Base-by-base conservation (phyloP, 495 filamentous ascomycete species). In the Aspergillus diversus region DNA sequence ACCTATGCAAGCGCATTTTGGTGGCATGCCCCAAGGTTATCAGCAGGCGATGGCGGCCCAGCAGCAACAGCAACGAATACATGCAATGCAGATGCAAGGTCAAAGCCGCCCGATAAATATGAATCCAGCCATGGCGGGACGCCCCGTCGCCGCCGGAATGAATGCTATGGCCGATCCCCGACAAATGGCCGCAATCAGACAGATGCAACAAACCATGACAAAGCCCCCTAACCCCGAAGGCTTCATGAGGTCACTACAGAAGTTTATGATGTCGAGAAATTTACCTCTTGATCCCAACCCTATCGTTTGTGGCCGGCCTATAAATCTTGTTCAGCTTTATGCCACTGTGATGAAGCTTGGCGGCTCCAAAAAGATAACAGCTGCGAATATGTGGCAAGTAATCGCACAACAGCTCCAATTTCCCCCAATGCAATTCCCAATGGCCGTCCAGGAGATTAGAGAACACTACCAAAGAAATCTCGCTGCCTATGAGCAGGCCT, bases 311-410 rank as follows among this genome's bases (percentile, higher is more conserved):
- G 89, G 89, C 49, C 88, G 91, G 32, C 82, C 80, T 0, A 79
- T 97, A 43, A 86, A 88, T 65, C 74, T 96, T 42, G 81, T 90
- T 54, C 86, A 88, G 51, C 82, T 99, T 7, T 97, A 92, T 77
- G 84, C 84, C 46, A 78, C 82, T 1, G 90, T 97, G 7, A 83
- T 88, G 71, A 90, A 88, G 64, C 83, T 90, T 69, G 89, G 90
- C 16, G 95, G 95, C 3, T 96, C 89, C 42, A 89, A 87, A 71
- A 89, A 84, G 63, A 82, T 96, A 7, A 87, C 84, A 0, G 78
- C 78, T 27, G 80, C 80, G 17, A 89, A 90, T 60, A 76, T 80
- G 63, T 98, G 94, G 94, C 80, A 82, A 7, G 83, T 84, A 27
- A 79, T 96, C 54, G 87, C 92, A 1, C 83, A 85, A 42, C 76